Evolutionary conservation across 768 basidiomycete species (phyloP).

Genomic region (Rhizopogon sp.): DNA sequence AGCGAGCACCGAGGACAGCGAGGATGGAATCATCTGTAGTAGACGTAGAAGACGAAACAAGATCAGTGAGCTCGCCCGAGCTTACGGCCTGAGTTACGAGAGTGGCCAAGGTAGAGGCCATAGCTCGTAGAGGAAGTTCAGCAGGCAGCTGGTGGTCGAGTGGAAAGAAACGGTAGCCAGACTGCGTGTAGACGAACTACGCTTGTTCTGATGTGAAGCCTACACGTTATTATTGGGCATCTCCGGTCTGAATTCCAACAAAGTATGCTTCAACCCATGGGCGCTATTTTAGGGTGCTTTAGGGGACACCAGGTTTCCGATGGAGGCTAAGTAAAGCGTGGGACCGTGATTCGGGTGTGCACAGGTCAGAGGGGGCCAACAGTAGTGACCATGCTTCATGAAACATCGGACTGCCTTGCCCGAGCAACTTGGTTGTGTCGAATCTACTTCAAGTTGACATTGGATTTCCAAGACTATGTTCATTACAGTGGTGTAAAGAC

Average conservation of each 20-base stretch:
- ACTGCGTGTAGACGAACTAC: constrained; percentile 4
- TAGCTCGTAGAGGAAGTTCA: constrained; percentile 15
- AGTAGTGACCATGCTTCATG: too few relatives aligned
- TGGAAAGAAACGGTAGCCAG: constrained; percentile 6
- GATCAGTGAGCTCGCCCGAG: constrained; percentile 46
- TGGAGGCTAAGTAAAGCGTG: constrained; percentile 10
- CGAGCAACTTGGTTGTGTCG: neutral
- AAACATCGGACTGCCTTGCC: neutral
- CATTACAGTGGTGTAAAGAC: neutral
- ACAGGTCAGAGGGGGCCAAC: neutral
- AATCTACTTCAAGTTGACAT: neutral
- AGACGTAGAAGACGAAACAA: constrained; percentile 32
- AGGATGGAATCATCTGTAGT: constrained; percentile 52
- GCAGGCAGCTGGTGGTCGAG: constrained; percentile 11
- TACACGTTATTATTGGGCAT: constrained; percentile 15
- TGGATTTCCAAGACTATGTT: neutral
- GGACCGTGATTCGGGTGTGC: constrained; percentile 6
- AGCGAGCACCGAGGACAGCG: constrained; percentile 49
- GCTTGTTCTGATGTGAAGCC: constrained; percentile 1
- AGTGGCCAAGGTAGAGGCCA: constrained; percentile 34
- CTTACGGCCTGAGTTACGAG: constrained; percentile 31
- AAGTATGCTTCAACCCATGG: neutral
- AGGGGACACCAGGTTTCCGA: neutral
- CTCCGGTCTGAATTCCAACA: constrained; percentile 2
- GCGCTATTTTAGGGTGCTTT: neutral